Evolutionary conservation across 306 rosid genomes (phyloP), one percentile per base, ranked within the genome.

Genomic region (Ammopiptanthus mongolicus): DNA sequence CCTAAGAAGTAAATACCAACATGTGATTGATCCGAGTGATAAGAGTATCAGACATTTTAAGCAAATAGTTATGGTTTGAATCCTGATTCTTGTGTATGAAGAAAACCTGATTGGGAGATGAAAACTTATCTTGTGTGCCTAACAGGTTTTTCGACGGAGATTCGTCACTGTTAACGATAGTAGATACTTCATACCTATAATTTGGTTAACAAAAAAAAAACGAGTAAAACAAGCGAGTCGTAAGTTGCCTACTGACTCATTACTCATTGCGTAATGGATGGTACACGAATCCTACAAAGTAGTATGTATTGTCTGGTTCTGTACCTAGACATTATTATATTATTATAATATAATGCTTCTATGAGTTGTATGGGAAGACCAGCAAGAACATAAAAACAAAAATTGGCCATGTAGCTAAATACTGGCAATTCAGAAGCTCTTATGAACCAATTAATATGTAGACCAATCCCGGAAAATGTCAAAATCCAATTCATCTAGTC

Each of bases 351-450:
- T 68, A 42, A 51, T 22, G 23, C 29, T 23, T 62, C 71, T 41
- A 46, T 68, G 61, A 41, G 50, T 56, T 36, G 44, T 71, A 36
- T 58, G 61, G 51, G 15, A 71, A 15, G 14, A 8, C 47, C 41
- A 12, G 18, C 68, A 64, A 34, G 66, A 44, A 64, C 13, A 75
- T 15, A 71, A 63, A 33, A 56, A 76, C 55, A 71, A 71, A 71
- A 59, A 17, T 21, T 17, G 69, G 50, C 19, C 44, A 17, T 31
- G 63, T 62, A 69, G 18, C 23, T 58, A 52, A 12, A 12, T 21
- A 44, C 46, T 62, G 70, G 63, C 69, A 52, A 66, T 51, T 76
- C 78, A 44, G 10, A 84, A 23, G 48, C 51, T 65, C 41, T 42
- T 34, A 31, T 53, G 53, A 81, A 29, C 73, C 61, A 65, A 36